phyloP scores from a whole-genome alignment of 352 stramenopile species.

The Albugo laibachii region DNA sequence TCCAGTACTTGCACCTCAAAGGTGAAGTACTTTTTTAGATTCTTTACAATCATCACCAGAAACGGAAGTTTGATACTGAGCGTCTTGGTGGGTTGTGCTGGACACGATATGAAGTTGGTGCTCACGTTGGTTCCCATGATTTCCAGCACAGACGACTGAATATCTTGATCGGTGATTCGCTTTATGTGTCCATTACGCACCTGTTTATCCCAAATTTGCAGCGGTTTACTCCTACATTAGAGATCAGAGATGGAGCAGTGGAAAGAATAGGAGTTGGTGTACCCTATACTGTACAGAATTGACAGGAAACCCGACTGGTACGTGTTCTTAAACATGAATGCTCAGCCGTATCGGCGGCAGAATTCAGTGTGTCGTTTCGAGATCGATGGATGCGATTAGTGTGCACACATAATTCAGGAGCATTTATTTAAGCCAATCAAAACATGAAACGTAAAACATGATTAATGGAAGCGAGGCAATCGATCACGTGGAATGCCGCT shows the following conservation, averaged over 20 bases:
- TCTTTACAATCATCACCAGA: slow-evolving; percentile 98
- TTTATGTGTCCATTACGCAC: slow-evolving; percentile 98
- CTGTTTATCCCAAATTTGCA: slow-evolving; percentile 97
- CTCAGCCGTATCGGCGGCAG: background rate
- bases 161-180: slow-evolving; percentile 95
- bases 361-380: too few relatives aligned
- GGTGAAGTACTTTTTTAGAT: slow-evolving; percentile 98
- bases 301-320: slow-evolving; percentile 96
- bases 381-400: too few relatives aligned
- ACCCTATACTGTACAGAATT: slow-evolving; percentile 95
- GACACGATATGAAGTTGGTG: slow-evolving; percentile 95
- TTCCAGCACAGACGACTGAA: slow-evolving; percentile 94
- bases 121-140: slow-evolving; percentile 98
- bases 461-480: too few relatives aligned
- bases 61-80: slow-evolving; percentile 96
- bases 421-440: too few relatives aligned
- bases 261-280: background rate
- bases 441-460: too few relatives aligned
- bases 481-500: too few relatives aligned
- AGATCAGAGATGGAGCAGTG: background rate
- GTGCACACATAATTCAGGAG: too few relatives aligned
- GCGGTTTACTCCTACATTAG: slow-evolving; percentile 80
- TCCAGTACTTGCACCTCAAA: slow-evolving; percentile 97
- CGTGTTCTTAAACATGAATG: slow-evolving; percentile 92
- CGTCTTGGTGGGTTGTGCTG: slow-evolving; percentile 85